Conservation (phyloP, 1,139 yeast genomes). For the Geotrichum citri-aurantii region DNA sequence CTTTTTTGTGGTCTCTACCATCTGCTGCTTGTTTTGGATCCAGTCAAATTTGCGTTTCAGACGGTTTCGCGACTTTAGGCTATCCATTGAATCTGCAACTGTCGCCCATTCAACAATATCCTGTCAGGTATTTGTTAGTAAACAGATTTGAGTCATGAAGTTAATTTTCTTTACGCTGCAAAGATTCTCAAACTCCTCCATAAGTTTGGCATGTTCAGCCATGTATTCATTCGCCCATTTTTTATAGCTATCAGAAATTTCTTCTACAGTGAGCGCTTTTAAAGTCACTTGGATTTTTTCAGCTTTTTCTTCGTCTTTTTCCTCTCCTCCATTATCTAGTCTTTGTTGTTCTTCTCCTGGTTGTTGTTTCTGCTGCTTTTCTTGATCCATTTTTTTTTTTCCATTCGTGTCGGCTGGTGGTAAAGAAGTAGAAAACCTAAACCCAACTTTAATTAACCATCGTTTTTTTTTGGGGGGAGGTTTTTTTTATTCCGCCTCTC, state of each 20-base stretch:
- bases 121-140: slow-evolving; percentile 2
- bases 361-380: not conserved
- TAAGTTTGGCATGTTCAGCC: slow-evolving; percentile 14
- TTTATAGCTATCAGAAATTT: slow-evolving; percentile 12
- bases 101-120: slow-evolving; percentile 18
- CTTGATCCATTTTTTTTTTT: not conserved
- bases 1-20: slow-evolving; percentile 8
- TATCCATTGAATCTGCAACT: slow-evolving; percentile 18
- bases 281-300: not conserved
- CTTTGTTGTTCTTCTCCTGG: not conserved
- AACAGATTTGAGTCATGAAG: not conserved
- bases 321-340: no score
- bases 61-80: slow-evolving; percentile 13
- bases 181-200: slow-evolving; percentile 15
- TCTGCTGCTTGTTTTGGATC: slow-evolving; percentile 15
- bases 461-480: no score
- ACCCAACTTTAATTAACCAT: not conserved
- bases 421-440: not conserved
- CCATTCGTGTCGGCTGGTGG: not conserved
- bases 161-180: slow-evolving; percentile 12
- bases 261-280: slow-evolving; percentile 1
- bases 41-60: slow-evolving; percentile 17
- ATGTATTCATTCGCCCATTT: slow-evolving; percentile 12
- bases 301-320: not conserved
- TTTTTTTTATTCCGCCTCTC: not conserved